Base-by-base conservation (phyloP, 495 filamentous ascomycete genomes). In the Annulohypoxylon stygium region DNA sequence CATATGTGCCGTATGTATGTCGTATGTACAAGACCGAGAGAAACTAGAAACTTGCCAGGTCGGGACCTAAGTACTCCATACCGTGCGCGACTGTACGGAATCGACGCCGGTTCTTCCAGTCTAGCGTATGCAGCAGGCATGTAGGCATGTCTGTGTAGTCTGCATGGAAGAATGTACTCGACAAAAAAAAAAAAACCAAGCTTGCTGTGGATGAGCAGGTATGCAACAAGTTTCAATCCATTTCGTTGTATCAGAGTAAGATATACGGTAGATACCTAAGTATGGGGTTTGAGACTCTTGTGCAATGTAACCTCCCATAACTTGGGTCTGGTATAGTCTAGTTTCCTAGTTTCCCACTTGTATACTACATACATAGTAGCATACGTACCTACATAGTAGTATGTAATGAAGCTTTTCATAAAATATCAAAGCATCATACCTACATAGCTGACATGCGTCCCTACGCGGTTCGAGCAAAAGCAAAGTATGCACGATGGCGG, bases 1-100 rank as follows among this genome's bases (percentile, higher is more conserved):
- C 50, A 10, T 54, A 36, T 16, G 45, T 61, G 53, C 54, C 43
- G 61, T 55, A 61, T 66, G 69, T 61, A 61, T 59, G 23, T 14
- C 14, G 25, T 37, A 57, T 67, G 30, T 34, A 47, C 36, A 45
- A 61, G 48, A 62, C 55, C 47, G 57, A 41, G 54, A 64, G 45
- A n/a, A 55, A 54, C 51, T 51, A 47, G 43, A 47, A 33, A 54
- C 50, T 54, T 54, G 26, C 50, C 7, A 33, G 25, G 50, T 18
- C 11, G 57, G 57, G 33, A 20, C 61, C 16, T 0, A 66, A 25
- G 62, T 60, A 64, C 41, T 55, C 51, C 50, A 67, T 67, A 75
- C 72, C 55, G 72, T 75, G 72, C 36, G 54, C 34, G 57, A 67
- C 67, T 69, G 71, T 67, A 74, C 62, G 72, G 67, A 65, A 67